phyloP scores from a whole-genome alignment of 768 basidiomycete species.

The Leccinum variicolor region DNA sequence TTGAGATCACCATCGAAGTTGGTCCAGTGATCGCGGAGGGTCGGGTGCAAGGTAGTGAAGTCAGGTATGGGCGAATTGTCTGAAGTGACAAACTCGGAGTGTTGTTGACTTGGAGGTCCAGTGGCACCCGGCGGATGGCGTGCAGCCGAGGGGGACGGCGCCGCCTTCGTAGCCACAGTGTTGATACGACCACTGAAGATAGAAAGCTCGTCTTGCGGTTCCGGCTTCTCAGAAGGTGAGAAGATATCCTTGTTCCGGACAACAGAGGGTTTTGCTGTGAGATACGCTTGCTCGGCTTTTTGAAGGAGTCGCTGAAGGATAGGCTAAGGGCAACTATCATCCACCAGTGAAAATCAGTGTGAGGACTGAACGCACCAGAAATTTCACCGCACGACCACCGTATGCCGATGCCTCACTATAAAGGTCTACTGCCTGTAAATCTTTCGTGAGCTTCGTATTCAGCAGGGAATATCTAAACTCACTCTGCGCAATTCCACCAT shows the following conservation, averaged over 20 bases:
- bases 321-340: slow-evolving; percentile 42
- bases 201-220: slow-evolving; percentile 63
- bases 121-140: slow-evolving; percentile 6
- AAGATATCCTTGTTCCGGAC: slow-evolving; percentile 56
- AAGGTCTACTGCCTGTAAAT: slow-evolving; percentile 49
- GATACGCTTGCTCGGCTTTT: slow-evolving; percentile 56
- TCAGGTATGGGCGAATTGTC: slow-evolving; percentile 8
- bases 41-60: slow-evolving; percentile 53
- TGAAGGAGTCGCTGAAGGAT: slow-evolving; percentile 57
- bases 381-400: slow-evolving; percentile 69
- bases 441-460: not conserved
- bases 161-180: slow-evolving; percentile 49
- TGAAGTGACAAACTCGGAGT: slow-evolving; percentile 30
- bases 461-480: not conserved
- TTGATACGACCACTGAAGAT: slow-evolving; percentile 78
- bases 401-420: slow-evolving; percentile 60
- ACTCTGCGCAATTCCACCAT: slow-evolving; percentile 54
- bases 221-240: slow-evolving; percentile 41
- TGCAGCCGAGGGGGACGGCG: slow-evolving; percentile 20
- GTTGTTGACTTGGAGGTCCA: slow-evolving; percentile 29
- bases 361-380: slow-evolving; percentile 45
- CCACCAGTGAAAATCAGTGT: not conserved
- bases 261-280: slow-evolving; percentile 43
- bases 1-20: slow-evolving; percentile 55
- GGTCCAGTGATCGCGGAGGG: slow-evolving; percentile 51